A percentile compares a stretch with the other conserved stretches of the same genome.
These are phyloP conservation scores for Emergomyces pasteurianus DNA, from an alignment of 2,329 filamentous ascomycete genomes.

Conservation along the genomic window DNA sequence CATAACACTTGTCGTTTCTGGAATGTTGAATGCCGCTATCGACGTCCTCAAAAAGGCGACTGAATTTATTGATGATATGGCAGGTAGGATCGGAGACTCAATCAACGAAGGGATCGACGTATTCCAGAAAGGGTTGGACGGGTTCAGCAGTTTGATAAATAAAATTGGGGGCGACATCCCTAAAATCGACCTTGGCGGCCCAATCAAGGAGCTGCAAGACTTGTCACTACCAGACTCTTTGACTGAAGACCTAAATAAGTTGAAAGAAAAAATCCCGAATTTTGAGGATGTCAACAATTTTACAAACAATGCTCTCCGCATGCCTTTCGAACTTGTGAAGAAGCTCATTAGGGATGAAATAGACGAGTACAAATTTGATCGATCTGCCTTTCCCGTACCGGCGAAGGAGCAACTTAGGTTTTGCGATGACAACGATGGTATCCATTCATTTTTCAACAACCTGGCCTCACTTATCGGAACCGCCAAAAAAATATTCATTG, in stretches of 20 bases:
- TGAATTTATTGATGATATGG: slow-evolving; percentile 47
- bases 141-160: slow-evolving; percentile 44
- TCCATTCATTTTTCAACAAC: slow-evolving; percentile 71
- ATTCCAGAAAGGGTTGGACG: slow-evolving; percentile 46
- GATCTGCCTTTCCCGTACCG: slow-evolving; percentile 67
- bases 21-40: slow-evolving; percentile 60
- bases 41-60: slow-evolving; percentile 49
- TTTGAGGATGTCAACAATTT: slow-evolving; percentile 77
- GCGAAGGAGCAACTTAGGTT: slow-evolving; percentile 73
- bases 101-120: slow-evolving; percentile 28
- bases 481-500: slow-evolving; percentile 64
- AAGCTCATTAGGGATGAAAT: slow-evolving; percentile 59
- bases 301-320: slow-evolving; percentile 59
- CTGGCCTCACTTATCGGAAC: slow-evolving; percentile 55
- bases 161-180: slow-evolving; percentile 38
- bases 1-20: slow-evolving; percentile 69
- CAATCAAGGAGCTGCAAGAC: slow-evolving; percentile 54
- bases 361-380: slow-evolving; percentile 65
- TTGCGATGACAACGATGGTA: slow-evolving; percentile 72
- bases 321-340: slow-evolving; percentile 74
- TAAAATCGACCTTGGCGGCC: slow-evolving; percentile 52
- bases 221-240: slow-evolving; percentile 59
- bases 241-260: slow-evolving; percentile 53
- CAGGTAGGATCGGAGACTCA: slow-evolving; percentile 35
- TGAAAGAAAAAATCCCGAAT: slow-evolving; percentile 69